These are phyloP conservation scores for Saxophila tyrrhenica DNA, from an alignment of 495 filamentous ascomycete species.

Conservation along the genomic window DNA sequence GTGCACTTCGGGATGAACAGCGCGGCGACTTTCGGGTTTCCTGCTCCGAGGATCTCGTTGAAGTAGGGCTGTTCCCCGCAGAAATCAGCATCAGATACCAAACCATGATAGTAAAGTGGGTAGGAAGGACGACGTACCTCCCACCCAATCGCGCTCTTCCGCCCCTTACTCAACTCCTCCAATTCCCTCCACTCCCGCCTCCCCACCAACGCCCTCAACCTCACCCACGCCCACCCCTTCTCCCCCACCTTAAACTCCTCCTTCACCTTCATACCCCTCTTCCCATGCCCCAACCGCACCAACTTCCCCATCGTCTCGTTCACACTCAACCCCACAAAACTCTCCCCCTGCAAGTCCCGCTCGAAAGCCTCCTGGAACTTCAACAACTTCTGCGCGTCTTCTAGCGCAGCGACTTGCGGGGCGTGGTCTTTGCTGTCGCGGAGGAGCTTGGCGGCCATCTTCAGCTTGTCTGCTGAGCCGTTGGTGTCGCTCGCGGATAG, in stretches of 20 bases:
- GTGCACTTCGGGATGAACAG: constrained; percentile 82
- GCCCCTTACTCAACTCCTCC: constrained; percentile 61
- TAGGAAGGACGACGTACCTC: constrained; percentile 67
- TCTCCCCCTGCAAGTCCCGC: constrained; percentile 58
- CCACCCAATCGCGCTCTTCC: constrained; percentile 93
- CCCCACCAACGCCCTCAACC: constrained; percentile 76
- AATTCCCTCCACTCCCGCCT: constrained; percentile 85
- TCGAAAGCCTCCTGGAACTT: constrained; percentile 76
- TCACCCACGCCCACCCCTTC: constrained; percentile 81
- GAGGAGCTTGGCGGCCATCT: constrained; percentile 67
- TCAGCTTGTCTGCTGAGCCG: constrained; percentile 69
- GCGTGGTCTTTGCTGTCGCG: constrained; percentile 70
- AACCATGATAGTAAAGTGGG: too few species aligned
- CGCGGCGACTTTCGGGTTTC: constrained; percentile 77
- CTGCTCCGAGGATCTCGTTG: constrained; percentile 76
- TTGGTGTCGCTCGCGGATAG: constrained; percentile 51
- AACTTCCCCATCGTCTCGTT: constrained; percentile 87
- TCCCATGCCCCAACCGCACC: constrained; percentile 59
- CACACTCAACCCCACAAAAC: constrained; percentile 67
- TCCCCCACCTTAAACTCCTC: constrained; percentile 88
- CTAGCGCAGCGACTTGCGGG: constrained; percentile 61
- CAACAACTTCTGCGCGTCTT: constrained; percentile 68
- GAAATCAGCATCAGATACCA: constrained; percentile 12
- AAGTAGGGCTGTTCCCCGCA: constrained; percentile 69
- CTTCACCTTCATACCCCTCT: constrained; percentile 72